Conservation (phyloP, 176 grass and related monocot genomes). For the Zea mays region Zm-B73-REFERENCE-NAM-5.0 NC_050104.1:136460501-136461000, state of each 20-base stretch:
- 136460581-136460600: slow-evolving; percentile 98
- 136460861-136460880: no score
- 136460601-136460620: slow-evolving; percentile 89
- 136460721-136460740: slow-evolving; percentile 4
- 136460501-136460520: slow-evolving; percentile 79
- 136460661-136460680: slow-evolving; percentile 74
- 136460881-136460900: no score
- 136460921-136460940: no score
- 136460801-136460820: not conserved
- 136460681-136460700: slow-evolving; percentile 19
- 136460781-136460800: not conserved
- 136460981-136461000: no score
- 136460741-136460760: not conserved
- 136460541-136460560: slow-evolving; percentile 28
- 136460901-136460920: no score
- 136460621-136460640: slow-evolving; percentile 86
- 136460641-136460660: slow-evolving; percentile 88
- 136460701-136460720: slow-evolving; percentile 26
- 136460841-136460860: not conserved
- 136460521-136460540: slow-evolving; percentile 31
- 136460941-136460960: no score
- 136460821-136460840: not conserved
- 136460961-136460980: no score
- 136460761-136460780: not conserved
- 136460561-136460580: slow-evolving; percentile 11